phyloP scores from a whole-genome alignment of 176 grass and related monocot genomes.

The Puccinellia tenuiflora region DNA sequence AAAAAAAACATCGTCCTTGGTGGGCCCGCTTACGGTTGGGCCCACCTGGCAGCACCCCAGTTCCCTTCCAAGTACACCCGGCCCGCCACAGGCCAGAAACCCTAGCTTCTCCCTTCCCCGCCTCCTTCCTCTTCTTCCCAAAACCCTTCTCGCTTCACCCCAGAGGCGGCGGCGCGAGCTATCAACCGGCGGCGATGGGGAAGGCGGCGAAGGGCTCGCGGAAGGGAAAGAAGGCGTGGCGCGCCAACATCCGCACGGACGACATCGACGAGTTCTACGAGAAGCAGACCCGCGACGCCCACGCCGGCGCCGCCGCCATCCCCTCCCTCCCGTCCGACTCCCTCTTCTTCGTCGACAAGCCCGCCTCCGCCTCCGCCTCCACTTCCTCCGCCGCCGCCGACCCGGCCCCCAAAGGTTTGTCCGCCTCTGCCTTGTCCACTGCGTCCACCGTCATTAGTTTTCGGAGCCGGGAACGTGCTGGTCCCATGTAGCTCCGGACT shows the following conservation, averaged over 20 bases:
- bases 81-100: conserved; percentile 32
- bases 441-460: background rate
- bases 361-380: conserved; percentile 29
- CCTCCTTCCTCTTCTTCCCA: background rate
- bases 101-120: conserved; percentile 14
- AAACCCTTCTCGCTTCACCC: background rate
- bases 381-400: background rate
- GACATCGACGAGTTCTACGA: conserved; percentile 84
- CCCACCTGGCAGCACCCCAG: conserved; percentile 7
- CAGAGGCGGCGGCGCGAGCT: background rate
- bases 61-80: background rate
- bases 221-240: conserved; percentile 98
- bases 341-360: conserved; percentile 78
- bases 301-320: conserved; percentile 52
- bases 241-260: conserved; percentile 78
- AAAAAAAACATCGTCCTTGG: background rate
- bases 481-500: background rate
- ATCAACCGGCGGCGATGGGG: conserved; percentile 44
- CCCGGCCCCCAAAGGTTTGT: background rate
- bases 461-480: background rate
- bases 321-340: conserved; percentile 50
- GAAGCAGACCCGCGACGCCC: conserved; percentile 64
- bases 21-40: background rate
- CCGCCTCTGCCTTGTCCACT: background rate
- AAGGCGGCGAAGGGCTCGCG: conserved; percentile 72